Evolutionary conservation across 2,329 filamentous ascomycete species (phyloP), one percentile per base, ranked within the genome.

Genomic region (Alternaria metachromatica): DNA sequence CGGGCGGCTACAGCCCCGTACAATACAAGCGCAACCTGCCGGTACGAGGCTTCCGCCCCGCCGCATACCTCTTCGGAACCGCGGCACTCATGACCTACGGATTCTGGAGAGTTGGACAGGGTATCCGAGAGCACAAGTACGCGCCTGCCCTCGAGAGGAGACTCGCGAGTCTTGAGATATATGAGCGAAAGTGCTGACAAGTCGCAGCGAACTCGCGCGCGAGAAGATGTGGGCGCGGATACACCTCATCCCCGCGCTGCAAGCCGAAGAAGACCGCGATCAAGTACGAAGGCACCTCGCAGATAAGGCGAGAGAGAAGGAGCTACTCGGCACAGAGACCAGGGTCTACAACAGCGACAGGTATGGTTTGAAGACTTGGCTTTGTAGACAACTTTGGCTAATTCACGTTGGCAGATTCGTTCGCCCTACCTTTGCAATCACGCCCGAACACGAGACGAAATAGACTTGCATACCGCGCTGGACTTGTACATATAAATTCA

Each of bases 221-320:
- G 96, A 99, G 80, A 99, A 98, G 87, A 96, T 97, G 89, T 99
- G 96, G 96, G 89, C 93, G 66, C 91, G 96, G 79, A 97, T 99
- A 83, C 89, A 98, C 83, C 87, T 99, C 69, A 96, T 95, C 77
- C 96, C 96, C 62, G 84, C 97, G 68, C 89, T 99, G 68, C 95
- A 98, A 81, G 96, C 96, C 60, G 96, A 99, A 80, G 94, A 97
- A 82, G 96, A 99, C 84, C 91, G 96, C 65, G 96, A 99, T 83
- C 91, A 95, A 80, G 94, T 97, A 68, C 88, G 96, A 71, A 87
- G 95, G 78, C 88, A 95, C 82, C 87, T 91, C 70, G 96, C 96
- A 62, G 93, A 97, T 82, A 89, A 93, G 87, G 90, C 89, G 70
- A 88, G 96, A 70, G 96, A 98, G 88, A 93, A 94, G 87, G 91